These are phyloP conservation scores for Crotalaria pallida DNA, from an alignment of 306 rosid genomes.

Conservation along the genomic window DNA sequence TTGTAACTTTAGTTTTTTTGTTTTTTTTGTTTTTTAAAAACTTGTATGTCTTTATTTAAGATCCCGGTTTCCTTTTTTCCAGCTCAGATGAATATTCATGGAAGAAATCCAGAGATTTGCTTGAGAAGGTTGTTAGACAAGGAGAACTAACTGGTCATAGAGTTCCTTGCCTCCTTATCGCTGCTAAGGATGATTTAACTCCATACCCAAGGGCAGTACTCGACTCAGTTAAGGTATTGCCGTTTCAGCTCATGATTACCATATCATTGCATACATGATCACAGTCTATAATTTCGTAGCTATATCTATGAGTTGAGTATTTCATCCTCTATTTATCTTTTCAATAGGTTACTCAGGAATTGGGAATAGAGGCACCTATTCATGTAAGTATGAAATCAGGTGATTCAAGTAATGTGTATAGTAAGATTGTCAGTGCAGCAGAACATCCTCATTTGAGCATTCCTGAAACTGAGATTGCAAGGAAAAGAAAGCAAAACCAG, in stretches of 20 bases:
- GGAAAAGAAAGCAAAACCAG: constrained; percentile 55
- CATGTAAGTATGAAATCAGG: constrained; percentile 63
- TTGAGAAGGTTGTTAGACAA: constrained; percentile 71
- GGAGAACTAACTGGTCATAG: constrained; percentile 73
- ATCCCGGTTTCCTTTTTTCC: constrained; percentile 30
- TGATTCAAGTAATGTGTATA: constrained; percentile 45
- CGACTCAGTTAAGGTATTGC: constrained; percentile 66
- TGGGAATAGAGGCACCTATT: constrained; percentile 72
- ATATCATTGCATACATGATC: constrained; percentile 1
- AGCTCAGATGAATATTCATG: constrained; percentile 83
- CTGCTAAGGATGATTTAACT: constrained; percentile 82
- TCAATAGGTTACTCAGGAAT: constrained; percentile 57
- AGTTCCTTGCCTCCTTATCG: constrained; percentile 74
- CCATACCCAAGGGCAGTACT: constrained; percentile 66
- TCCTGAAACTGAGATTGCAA: constrained; percentile 73
- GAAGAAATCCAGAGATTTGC: constrained; percentile 67
- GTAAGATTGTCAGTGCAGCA: constrained; percentile 58
- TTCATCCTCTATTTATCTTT: constrained; percentile 5
- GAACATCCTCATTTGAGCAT: constrained; percentile 73
- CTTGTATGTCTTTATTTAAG: background rate
- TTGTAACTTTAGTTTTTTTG: background rate
- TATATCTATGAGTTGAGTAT: background rate
- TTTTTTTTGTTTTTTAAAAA: background rate
- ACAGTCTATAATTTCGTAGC: background rate
- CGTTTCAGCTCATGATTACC: constrained; percentile 14